Conservation (phyloP, 164 flowering plant genomes). For the Cinnamomum chago region DNA sequence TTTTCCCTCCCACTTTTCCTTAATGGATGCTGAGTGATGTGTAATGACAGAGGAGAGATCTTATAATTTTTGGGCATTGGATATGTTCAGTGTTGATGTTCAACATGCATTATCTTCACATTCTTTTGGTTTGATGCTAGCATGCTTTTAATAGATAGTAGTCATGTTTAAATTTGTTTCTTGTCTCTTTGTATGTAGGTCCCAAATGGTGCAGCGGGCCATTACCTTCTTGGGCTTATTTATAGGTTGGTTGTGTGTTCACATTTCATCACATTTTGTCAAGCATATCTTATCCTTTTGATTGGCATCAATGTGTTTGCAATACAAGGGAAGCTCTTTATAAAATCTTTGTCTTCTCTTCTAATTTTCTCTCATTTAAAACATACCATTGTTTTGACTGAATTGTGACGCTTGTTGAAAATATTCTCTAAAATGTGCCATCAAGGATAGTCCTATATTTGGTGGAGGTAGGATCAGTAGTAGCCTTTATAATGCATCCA, state of each 20-base stretch:
- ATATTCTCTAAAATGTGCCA: too few species aligned
- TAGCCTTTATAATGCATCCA: too few species aligned
- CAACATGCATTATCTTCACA: background rate
- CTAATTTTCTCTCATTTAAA: background rate
- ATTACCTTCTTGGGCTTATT: conserved; percentile 94
- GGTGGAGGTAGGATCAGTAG: too few species aligned
- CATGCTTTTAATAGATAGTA: background rate
- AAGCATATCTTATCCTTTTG: background rate
- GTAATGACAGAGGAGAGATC: background rate
- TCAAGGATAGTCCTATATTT: too few species aligned
- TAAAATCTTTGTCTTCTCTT: background rate
- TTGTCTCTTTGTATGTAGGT: conserved; percentile 45
- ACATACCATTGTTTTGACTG: background rate
- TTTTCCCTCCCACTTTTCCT: background rate
- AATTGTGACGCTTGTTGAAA: background rate
- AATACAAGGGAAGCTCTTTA: background rate
- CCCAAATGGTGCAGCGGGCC: conserved; percentile 99
- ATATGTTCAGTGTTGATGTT: background rate
- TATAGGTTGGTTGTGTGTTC: conserved; percentile 51
- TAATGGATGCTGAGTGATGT: background rate
- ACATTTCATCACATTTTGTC: conserved; percentile 1
- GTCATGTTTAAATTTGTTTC: background rate
- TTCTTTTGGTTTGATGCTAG: background rate
- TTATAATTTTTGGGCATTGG: background rate
- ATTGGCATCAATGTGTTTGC: background rate